phyloP scores from a whole-genome alignment of 306 rosid species.

The Astragalus glycyphyllos region DNA sequence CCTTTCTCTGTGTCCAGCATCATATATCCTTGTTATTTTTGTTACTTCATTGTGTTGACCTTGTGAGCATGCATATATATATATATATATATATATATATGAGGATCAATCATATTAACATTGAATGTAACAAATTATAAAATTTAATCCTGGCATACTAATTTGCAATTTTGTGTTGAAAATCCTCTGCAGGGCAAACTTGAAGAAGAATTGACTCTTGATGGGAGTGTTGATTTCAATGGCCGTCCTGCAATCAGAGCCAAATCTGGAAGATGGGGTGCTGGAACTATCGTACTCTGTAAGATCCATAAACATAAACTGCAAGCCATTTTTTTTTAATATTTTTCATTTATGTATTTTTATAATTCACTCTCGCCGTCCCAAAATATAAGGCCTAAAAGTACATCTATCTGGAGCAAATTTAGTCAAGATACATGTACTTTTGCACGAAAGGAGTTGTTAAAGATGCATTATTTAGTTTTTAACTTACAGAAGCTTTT shows the following conservation, averaged over 20 bases:
- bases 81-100: background rate
- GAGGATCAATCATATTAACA: background rate
- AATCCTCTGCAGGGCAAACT: conserved; percentile 49
- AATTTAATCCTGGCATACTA: background rate
- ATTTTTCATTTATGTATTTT: too few relatives aligned
- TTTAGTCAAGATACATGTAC: background rate
- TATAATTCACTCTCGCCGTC: too few relatives aligned
- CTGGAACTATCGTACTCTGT: conserved; percentile 89
- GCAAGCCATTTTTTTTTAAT: too few relatives aligned
- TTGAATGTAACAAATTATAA: conserved; percentile 16
- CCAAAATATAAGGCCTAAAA: too few relatives aligned
- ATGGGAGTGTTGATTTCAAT: conserved; percentile 83
- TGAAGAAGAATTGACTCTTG: conserved; percentile 69
- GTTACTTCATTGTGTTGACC: background rate
- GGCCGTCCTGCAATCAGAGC: conserved; percentile 81
- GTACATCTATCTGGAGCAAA: too few relatives aligned
- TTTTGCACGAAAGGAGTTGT: too few relatives aligned
- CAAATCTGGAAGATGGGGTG: conserved; percentile 91
- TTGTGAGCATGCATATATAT: background rate
- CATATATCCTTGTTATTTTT: background rate
- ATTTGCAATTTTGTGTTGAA: background rate
- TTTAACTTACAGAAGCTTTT: background rate
- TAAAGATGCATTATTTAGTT: background rate
- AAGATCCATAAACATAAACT: conserved; percentile 44
- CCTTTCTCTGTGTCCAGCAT: background rate